Base-by-base conservation (phyloP, 1,139 yeast genomes). In the Suhomyces bokatorum region DNA sequence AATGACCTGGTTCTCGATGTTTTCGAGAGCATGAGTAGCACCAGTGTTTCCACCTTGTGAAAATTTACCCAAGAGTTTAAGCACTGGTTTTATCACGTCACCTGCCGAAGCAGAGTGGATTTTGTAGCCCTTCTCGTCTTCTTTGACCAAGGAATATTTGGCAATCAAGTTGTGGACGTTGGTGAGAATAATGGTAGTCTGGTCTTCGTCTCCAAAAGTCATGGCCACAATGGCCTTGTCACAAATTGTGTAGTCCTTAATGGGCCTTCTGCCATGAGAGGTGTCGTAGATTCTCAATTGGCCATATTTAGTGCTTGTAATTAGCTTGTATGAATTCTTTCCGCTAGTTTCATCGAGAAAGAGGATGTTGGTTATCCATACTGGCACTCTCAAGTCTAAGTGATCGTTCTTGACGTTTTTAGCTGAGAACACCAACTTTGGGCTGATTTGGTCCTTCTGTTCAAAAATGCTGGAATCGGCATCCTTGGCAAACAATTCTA, bases 261-360 rank as follows among this genome's bases (percentile, higher is more conserved):
- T 53, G 8, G 95, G 95, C 60, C 76, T 81, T 43, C 77, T 71
- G 17, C 85, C 85, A 50, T 77, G 77, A 1, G 67, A 57, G 0
- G 89, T 80, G 46, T 82, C 81, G 57, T 86, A 86, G 32, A 70
- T 65, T 49, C 89, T 75, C 37, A 85, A 62, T 54, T 85, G 85
- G 0, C 96, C 96, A 53, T 81, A 78, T 48, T 77, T 70, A 2
- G 97, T 87, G 3, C 83, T 78, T 0, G 89, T 79, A 10, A 86
- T 67, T 32, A 88, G 65, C 44, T 73, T 67, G 62, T 66, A 77
- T 4, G 69, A 56, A 2, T 41, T 43, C 24, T 63, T 66, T 12
- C 55, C 47, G 15, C 59, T 47, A 2, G 63, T 51, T 4, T 58
- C 51, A 12, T 64, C 62, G 17, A 77, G 57, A 55, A 86, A 85